Conservation (phyloP, 106 monocot genomes). For the Cymbidium sinense region DNA sequence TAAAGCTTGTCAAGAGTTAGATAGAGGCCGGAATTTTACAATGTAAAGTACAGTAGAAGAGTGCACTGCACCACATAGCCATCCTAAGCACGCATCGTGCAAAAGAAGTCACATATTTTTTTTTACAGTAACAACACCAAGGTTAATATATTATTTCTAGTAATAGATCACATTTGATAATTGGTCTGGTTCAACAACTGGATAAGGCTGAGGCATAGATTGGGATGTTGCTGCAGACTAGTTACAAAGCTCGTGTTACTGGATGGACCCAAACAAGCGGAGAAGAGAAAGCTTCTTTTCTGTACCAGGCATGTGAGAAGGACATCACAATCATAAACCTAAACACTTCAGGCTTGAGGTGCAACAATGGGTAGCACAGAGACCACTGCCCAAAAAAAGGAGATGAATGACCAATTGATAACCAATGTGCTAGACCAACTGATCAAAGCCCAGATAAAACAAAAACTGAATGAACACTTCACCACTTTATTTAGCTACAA, state of each 20-base stretch:
- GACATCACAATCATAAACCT: background rate
- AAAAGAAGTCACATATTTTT: background rate
- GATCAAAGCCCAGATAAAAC: background rate
- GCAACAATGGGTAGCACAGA: background rate
- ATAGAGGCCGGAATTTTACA: background rate
- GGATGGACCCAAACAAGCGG: background rate
- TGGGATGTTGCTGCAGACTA: too few species aligned
- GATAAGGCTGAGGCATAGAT: background rate
- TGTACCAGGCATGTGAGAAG: background rate
- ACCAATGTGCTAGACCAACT: too few species aligned
- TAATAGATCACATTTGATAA: background rate
- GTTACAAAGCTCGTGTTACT: background rate
- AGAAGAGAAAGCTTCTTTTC: background rate
- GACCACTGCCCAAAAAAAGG: background rate
- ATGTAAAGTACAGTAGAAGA: background rate
- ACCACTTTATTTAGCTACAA: background rate
- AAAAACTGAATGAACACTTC: background rate
- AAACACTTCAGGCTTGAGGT: background rate
- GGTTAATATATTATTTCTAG: background rate
- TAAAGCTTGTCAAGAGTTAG: background rate
- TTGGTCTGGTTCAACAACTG: background rate
- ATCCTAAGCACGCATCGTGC: background rate
- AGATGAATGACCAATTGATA: background rate
- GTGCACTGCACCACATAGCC: background rate
- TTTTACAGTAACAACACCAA: background rate